Base-by-base conservation (phyloP, 495 filamentous ascomycete species). In the Parathielavia hyrcaniae region DNA sequence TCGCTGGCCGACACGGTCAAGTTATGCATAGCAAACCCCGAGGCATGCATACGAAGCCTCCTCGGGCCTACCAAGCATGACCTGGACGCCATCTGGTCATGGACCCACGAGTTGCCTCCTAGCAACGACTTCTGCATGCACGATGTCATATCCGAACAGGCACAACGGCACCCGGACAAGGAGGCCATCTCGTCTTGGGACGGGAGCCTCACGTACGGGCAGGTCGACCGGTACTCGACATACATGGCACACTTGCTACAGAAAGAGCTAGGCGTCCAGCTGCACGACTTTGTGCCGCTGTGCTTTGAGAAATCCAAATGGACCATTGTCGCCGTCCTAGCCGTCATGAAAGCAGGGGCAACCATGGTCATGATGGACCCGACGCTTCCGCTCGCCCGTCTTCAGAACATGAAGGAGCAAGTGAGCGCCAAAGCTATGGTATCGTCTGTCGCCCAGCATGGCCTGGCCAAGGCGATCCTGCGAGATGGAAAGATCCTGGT, bases 361-460 rank as follows among this genome's bases (percentile, higher is more conserved):
- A 68, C 60, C 48, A 67, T 69, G 61, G 81, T 84, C 14, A 76
- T 79, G 7, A 70, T 86, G 36, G 82, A 84, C 47, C 78, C 83
- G 10, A 71, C 70, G 5, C 82, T 84, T 50, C 82, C 83, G 22
- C 70, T 65, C 14, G 70, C 73, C 46, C 77, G 83, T 7, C 63
- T 83, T 34, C 69, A 61, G 30, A 62, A 61, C 35, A 72, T 72
- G 59, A 58, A 61, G 16, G 20, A 40, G 8, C 54, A 67, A 17
- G 58, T 73, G 14, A 66, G 68, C 7, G 74, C 70, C 57, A 68
- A 73, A 3, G 35, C 54, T 38, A 64, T 64, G 35, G 34, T 64
- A 11, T 26, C 61, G 11, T 63, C 61, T 0, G 47, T 38, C 36
- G 36, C n/a, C 5, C 61, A 63, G 16, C 43, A 39, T 23, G 53